phyloP scores from a whole-genome alignment of 495 filamentous ascomycete species.

The Pseudevernia furfuracea region DNA sequence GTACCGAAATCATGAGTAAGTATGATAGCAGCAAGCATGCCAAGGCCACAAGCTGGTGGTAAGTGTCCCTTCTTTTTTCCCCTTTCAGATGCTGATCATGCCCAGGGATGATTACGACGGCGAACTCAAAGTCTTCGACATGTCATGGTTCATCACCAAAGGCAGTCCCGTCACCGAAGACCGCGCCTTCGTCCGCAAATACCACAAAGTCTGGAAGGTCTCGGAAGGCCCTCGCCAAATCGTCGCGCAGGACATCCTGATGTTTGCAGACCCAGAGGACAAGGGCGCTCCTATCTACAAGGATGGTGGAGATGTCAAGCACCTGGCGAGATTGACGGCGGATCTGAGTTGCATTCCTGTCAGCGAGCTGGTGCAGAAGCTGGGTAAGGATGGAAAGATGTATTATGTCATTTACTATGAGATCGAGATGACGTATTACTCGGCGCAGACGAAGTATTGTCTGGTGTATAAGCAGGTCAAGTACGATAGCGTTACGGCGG shows the following conservation, averaged over 20 bases:
- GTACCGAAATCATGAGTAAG: conserved; percentile 25
- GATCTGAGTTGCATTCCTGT: conserved; percentile 25
- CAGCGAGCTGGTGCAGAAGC: conserved; percentile 15
- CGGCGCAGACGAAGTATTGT: conserved; percentile 28
- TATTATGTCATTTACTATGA: conserved; percentile 29
- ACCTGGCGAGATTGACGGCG: conserved; percentile 21
- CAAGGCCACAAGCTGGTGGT: conserved; percentile 19
- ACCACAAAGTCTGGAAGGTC: conserved; percentile 24
- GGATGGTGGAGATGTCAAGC: conserved; percentile 19
- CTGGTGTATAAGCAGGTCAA: conserved; percentile 29
- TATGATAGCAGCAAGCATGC: conserved; percentile 29
- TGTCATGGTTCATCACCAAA: conserved; percentile 33
- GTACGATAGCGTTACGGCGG: conserved; percentile 28
- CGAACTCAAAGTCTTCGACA: conserved; percentile 26
- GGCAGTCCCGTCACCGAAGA: conserved; percentile 20
- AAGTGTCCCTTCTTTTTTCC: neutral
- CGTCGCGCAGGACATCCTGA: conserved; percentile 22
- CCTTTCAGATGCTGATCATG: neutral
- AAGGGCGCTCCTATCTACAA: conserved; percentile 23
- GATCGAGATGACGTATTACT: conserved; percentile 30
- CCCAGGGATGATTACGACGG: conserved; percentile 24
- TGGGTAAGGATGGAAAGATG: conserved; percentile 23
- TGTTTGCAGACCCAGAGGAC: conserved; percentile 19
- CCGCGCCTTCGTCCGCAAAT: conserved; percentile 9
- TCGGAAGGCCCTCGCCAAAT: conserved; percentile 19